Percentiles rank a stretch among this genome's conserved stretches.
phyloP scores from a whole-genome alignment of 306 rosid species.

The Arachis stenosperma region DNA sequence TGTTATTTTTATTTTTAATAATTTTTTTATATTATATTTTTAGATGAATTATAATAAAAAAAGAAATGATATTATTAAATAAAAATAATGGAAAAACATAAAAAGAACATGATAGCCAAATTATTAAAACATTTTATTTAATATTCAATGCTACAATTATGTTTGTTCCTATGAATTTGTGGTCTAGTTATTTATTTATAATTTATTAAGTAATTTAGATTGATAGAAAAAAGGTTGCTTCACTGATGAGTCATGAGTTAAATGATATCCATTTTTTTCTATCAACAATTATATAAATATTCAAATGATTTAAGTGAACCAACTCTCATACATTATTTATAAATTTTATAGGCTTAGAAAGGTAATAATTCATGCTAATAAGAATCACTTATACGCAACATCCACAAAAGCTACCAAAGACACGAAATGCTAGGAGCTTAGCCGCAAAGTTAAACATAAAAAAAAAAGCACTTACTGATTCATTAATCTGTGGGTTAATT shows the following conservation, averaged over 20 bases:
- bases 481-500: not conserved
- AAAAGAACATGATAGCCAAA: not conserved
- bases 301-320: too few species aligned
- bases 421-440: constrained; percentile 32
- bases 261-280: too few species aligned
- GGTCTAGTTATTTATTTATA: not conserved
- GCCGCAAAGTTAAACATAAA: constrained; percentile 30
- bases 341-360: not conserved
- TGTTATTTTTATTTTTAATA: too few species aligned
- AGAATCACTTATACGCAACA: constrained; percentile 42
- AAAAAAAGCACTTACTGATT: not conserved
- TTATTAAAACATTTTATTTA: constrained; percentile 9
- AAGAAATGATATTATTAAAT: too few species aligned
- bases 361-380: not conserved
- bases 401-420: not conserved
- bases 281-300: too few species aligned
- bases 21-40: too few species aligned
- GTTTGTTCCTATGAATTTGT: constrained; percentile 1
- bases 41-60: too few species aligned
- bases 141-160: not conserved
- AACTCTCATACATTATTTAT: not conserved
- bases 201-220: too few species aligned
- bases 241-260: too few species aligned
- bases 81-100: not conserved
- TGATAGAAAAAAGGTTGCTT: too few species aligned